Evolutionary conservation across 2,329 filamentous ascomycete genomes (phyloP), one percentile per base, ranked within the genome.

Genomic region (Cladosporium sp.): DNA sequence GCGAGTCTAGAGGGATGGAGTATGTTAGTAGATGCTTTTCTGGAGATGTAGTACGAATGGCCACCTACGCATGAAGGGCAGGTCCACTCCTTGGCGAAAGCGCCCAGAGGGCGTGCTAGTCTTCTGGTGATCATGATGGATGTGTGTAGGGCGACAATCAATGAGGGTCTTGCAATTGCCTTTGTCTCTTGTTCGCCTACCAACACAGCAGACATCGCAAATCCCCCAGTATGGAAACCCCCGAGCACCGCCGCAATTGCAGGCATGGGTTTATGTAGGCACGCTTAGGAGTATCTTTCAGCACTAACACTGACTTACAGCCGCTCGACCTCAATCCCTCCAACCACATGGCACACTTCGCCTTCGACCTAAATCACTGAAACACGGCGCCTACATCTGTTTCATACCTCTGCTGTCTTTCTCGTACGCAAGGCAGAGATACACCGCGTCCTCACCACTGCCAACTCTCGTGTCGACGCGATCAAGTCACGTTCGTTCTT

Each of bases 81-180:
- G 4, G 54, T 57, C 62, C 62, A 65, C 43, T 52, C 25, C 38
- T 56, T 54, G 47, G 54, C 49, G 29, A 61, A 42, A n/a, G 50
- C 53, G 52, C 55, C 52, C 47, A 56, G 40, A 13, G 60, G 62
- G 50, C 60, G 51, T 33, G 53, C 35, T 56, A 63, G 39, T 40
- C 57, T 57, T 60, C 63, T 59, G 27, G 61, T 62, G 53, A 63
- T 59, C 63, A 66, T 66, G 48, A 41, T 52, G 39, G 54, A 39
- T 45, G 35, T 49, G 49, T 49, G 47, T 41, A 38, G 45, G 43
- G 19, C 30, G 20, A 43, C 48, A 20, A 20, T 27, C 25, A 35
- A 19, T 33, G 42, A 22, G 22, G 30, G 20, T 29, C 20, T 33
- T 20, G 7, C 32, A 30, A 36, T 18, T 35, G 33, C 43, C 43